These are phyloP conservation scores for Cutaneotrichosporon sp. DNA, from an alignment of 1,284 basidiomycete genomes.

Conservation along the genomic window DNA sequence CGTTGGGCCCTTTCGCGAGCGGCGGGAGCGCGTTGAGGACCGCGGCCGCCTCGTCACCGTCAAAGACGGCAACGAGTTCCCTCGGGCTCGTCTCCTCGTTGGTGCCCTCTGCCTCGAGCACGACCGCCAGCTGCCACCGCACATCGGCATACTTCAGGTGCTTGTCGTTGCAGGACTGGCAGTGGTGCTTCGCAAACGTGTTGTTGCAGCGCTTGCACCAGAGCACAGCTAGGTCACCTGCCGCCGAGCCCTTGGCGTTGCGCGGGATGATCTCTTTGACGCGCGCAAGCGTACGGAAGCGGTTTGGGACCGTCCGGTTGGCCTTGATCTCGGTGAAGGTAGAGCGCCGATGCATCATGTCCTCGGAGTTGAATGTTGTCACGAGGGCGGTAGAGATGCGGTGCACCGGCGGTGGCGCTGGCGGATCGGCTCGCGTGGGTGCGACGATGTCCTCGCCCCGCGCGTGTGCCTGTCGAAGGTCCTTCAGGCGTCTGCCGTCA, in stretches of 20 bases:
- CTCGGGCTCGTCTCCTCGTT: background rate
- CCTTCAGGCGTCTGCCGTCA: slow-evolving; percentile 19
- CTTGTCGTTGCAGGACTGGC: slow-evolving; percentile 21
- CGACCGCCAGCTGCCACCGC: slow-evolving; percentile 16
- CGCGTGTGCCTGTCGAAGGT: background rate
- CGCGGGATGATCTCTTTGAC: slow-evolving; percentile 21
- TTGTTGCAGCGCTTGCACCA: slow-evolving; percentile 16
- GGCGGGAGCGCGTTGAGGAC: slow-evolving; percentile 39
- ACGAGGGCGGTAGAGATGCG: slow-evolving; percentile 6
- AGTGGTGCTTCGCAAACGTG: slow-evolving; percentile 12
- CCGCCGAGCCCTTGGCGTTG: background rate
- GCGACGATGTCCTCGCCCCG: background rate
- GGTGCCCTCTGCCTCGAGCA: slow-evolving; percentile 12
- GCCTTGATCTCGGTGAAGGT: slow-evolving; percentile 24
- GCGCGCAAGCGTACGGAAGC: slow-evolving; percentile 34
- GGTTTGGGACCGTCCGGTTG: slow-evolving; percentile 36
- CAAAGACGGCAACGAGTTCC: background rate
- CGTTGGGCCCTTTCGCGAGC: slow-evolving; percentile 31
- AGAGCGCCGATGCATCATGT: slow-evolving; percentile 27
- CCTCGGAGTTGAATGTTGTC: slow-evolving; percentile 20
- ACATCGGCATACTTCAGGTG: slow-evolving; percentile 2
- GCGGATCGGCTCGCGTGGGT: background rate
- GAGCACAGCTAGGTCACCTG: slow-evolving; percentile 14
- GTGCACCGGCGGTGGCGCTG: background rate
- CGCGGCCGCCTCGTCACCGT: slow-evolving; percentile 9